phyloP scores from a whole-genome alignment of 305 asterid genomes.

The Fraxinus baroniana region DNA sequence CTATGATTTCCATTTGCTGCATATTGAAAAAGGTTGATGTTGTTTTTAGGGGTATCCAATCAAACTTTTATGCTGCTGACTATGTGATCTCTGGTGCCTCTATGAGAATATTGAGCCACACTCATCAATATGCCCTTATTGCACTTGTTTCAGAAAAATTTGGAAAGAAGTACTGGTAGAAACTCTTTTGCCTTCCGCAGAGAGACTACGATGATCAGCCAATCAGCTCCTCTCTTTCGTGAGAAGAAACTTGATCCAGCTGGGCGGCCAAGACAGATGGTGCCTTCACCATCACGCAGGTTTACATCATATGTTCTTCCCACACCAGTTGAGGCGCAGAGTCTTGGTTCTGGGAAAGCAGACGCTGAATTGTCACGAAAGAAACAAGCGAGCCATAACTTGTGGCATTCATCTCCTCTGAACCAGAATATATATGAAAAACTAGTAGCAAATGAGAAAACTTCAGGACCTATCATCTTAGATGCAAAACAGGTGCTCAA shows the following conservation, averaged over 20 bases:
- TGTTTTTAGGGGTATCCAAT: constrained; percentile 7
- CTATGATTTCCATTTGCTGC: constrained; percentile 1
- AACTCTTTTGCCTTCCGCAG: constrained; percentile 43
- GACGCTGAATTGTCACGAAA: constrained; percentile 45
- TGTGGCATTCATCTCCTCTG: constrained; percentile 76
- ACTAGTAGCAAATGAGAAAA: constrained; percentile 36
- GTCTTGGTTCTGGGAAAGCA: constrained; percentile 45
- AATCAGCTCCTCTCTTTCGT: constrained; percentile 83
- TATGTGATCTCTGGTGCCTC: background rate
- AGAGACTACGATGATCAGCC: constrained; percentile 54
- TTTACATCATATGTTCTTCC: constrained; percentile 77
- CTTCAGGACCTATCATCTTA: constrained; percentile 60
- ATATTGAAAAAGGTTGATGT: background rate
- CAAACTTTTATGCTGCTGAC: background rate
- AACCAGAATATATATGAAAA: constrained; percentile 57
- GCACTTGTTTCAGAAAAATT: constrained; percentile 47
- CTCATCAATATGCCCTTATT: constrained; percentile 4
- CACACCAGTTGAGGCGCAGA: constrained; percentile 71
- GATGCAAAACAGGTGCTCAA: constrained; percentile 61
- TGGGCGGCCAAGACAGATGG: constrained; percentile 49
- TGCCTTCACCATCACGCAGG: constrained; percentile 66
- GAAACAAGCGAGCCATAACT: constrained; percentile 31
- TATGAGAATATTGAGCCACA: background rate
- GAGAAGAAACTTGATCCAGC: constrained; percentile 55
- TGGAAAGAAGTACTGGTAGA: constrained; percentile 34